Base-by-base conservation (phyloP, 2,329 filamentous ascomycete genomes). In the Aspergillus puulaauensis region DNA sequence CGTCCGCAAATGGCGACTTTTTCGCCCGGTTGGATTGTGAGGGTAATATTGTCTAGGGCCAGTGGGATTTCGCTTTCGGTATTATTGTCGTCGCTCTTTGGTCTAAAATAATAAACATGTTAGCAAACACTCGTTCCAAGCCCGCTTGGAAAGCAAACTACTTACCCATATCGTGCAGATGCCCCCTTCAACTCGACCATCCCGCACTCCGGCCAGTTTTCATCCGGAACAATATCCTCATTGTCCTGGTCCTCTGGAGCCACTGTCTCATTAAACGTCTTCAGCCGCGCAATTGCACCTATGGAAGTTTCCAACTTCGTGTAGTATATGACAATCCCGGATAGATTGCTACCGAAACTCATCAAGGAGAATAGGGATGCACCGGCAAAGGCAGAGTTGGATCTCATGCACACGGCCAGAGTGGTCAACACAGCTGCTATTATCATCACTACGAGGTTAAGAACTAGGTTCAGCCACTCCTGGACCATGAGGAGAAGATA, bases 391-490 rank as follows among this genome's bases (percentile, higher is more conserved):
- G 47, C 64, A 31, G 68, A 51, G 49, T 58, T 64, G 8, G 60
- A 61, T 39, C 54, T 66, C 8, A 77, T 64, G n/a, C 65, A 58
- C 4, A 75, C 69, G 3, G 72, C 69, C 4, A 80, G 64, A 0
- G 72, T 65, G n/a, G 73, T 68, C 17, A 78, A 62, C 14, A 74
- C 56, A 4, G 31, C 47, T 19, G 47, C 47, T n/a, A 50, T 39
- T 5, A 9, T 31, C 35, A 35, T 64, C 1, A 75, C 76, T 2
- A 78, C 54, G 5, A 79, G 61, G 44, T 77, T 70, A 6, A 79
- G 64, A 0, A 76, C 73, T 1, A 79, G 62, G 0, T 68, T 72
- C 3, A 79, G 68, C 73, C 74, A 76, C 23, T 65, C 60, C 52
- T 76, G 75, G 4, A 72, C 62, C 17, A 67, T 66, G 15, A 59